phyloP scores from a whole-genome alignment of 2,329 filamentous ascomycete species.

The Ophiostoma quercus region DNA sequence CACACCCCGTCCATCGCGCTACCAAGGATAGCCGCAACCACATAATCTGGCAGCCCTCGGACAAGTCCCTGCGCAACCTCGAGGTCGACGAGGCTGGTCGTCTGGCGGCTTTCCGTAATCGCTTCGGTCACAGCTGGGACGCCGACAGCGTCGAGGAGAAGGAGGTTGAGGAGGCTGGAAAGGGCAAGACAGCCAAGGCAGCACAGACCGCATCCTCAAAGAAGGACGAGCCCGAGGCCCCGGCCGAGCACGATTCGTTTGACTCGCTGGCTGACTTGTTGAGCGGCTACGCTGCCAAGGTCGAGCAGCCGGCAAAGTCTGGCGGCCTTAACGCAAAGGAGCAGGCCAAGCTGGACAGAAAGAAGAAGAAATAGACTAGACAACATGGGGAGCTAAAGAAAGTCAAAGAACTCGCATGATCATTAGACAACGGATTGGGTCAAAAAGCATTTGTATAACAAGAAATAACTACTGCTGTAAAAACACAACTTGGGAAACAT shows the following conservation, averaged over 20 bases:
- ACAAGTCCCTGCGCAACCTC: constrained; percentile 74
- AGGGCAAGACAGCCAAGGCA: constrained; percentile 23
- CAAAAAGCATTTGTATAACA: constrained; percentile 19
- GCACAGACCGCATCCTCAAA: background rate
- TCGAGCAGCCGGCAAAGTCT: constrained; percentile 36
- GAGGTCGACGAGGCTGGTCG: constrained; percentile 94
- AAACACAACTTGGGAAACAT: background rate
- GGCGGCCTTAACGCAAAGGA: constrained; percentile 40
- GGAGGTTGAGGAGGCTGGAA: constrained; percentile 24
- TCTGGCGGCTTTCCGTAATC: constrained; percentile 75
- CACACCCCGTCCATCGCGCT: constrained; percentile 53
- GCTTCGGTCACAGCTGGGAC: constrained; percentile 84
- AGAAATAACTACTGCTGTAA: constrained; percentile 9
- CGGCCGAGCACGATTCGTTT: constrained; percentile 27
- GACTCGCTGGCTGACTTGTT: constrained; percentile 49
- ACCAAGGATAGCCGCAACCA: constrained; percentile 85
- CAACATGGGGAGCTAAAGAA: background rate
- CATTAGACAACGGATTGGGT: background rate
- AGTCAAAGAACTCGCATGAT: background rate
- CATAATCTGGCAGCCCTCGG: constrained; percentile 82
- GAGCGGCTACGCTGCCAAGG: constrained; percentile 43
- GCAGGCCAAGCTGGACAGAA: constrained; percentile 37
- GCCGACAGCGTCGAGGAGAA: constrained; percentile 31
- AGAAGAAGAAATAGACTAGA: constrained; percentile 34
- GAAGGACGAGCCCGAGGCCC: background rate